Conservation (phyloP, 2,329 filamentous ascomycete genomes). For the Daldinia sp. region DNA sequence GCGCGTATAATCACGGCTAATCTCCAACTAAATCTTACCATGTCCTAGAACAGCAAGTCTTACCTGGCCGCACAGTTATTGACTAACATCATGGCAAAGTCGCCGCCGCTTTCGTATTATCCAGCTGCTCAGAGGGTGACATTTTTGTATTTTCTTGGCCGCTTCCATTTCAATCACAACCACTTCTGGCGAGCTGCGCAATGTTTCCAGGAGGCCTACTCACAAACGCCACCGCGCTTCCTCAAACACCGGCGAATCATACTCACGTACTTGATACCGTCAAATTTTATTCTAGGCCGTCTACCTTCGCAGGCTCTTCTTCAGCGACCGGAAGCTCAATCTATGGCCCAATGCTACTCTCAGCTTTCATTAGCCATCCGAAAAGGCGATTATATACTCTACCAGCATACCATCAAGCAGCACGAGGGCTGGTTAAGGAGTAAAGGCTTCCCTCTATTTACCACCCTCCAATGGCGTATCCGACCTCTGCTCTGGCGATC, state of each 20-base stretch:
- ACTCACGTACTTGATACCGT: slow-evolving; percentile 84
- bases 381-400: slow-evolving; percentile 78
- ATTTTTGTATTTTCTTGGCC: slow-evolving; percentile 93
- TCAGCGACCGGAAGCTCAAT: slow-evolving; percentile 75
- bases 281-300: slow-evolving; percentile 85
- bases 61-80: slow-evolving; percentile 89
- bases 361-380: slow-evolving; percentile 80
- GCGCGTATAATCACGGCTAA: neutral
- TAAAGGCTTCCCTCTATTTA: slow-evolving; percentile 79
- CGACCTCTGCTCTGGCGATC: slow-evolving; percentile 88
- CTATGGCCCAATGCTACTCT: slow-evolving; percentile 74
- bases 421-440: slow-evolving; percentile 80
- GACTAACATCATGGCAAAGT: slow-evolving; percentile 85
- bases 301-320: slow-evolving; percentile 79
- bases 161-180: slow-evolving; percentile 87
- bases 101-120: slow-evolving; percentile 83
- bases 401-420: slow-evolving; percentile 75
- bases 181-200: slow-evolving; percentile 82
- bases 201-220: slow-evolving; percentile 83
- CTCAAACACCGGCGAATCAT: slow-evolving; percentile 82
- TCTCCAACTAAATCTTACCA: slow-evolving; percentile 30
- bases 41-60: slow-evolving; percentile 77
- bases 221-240: slow-evolving; percentile 72
- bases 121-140: slow-evolving; percentile 89
- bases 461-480: slow-evolving; percentile 74